Base-by-base conservation (phyloP, 192 early-diverging fungal species). In the Backusella sp. region DNA sequence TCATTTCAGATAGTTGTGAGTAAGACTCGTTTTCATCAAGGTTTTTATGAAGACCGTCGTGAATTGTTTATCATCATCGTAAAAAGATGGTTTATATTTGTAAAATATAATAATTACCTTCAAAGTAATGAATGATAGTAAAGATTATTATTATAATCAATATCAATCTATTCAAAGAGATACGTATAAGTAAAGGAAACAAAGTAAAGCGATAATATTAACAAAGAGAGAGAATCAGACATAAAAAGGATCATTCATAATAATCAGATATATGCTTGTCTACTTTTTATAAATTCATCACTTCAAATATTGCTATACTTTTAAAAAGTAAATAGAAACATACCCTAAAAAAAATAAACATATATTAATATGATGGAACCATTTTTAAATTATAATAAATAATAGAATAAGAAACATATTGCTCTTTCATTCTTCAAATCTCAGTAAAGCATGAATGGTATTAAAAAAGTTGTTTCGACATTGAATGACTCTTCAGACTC, bases 371-470 rank as follows among this genome's bases (percentile, higher is more conserved):
- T 41, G 8, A n/a, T 30, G 37, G 19, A 15, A 32, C 15, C 23
- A 28, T 17, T 68, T 41, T 36, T 19, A 53, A 30, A 73, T 34
- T 39, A 26, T 11, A 15, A 17, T 44, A 14, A 19, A 67, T 21
- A 37, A 14, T 39, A 59, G 6, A 62, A 32, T 30, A 68, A 28
- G n/a, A 37, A 67, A 65, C 34, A 59, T 46, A 28, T 53, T 65
- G 39, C 19, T 49, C 62, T 19, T 32, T 28, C 68, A 21, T 59
- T 77, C 56, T 81, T 66, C 46, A 53, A 59, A 15, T 41, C 19
- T 88, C 87, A 88, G 87, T 78, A 81, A 85, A 79, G 91, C 91
- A 92, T 92, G 91, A 92, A 92, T 90, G 89, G 90, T 90, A 91
- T 82, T 83, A 82, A 87, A 87, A 82, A 84, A 79, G 82, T 76